Conservation (phyloP, 106 monocot species). For the Platanthera guangdongensis region DNA sequence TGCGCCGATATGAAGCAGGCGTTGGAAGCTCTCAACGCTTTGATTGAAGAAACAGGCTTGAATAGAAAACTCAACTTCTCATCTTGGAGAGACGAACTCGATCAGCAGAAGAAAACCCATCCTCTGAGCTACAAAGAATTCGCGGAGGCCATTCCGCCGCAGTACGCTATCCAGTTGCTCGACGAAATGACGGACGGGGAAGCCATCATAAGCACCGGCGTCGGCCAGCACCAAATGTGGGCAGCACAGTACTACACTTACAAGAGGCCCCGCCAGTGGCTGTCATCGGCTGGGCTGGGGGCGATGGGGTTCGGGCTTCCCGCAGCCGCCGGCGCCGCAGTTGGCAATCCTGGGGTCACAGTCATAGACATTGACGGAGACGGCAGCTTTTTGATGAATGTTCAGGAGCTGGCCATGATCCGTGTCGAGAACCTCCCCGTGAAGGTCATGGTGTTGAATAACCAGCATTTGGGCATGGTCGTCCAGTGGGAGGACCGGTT, state of each 20-base stretch:
- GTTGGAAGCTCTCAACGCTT: constrained; percentile 47
- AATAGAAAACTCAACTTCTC: constrained; percentile 45
- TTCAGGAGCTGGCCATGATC: constrained; percentile 79
- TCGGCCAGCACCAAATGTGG: constrained; percentile 99
- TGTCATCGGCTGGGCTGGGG: constrained; percentile 72
- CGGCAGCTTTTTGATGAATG: constrained; percentile 89
- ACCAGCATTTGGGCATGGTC: constrained; percentile 96
- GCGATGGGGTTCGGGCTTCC: constrained; percentile 97
- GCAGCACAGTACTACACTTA: constrained; percentile 77
- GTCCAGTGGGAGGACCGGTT: constrained; percentile 92
- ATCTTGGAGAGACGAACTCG: constrained; percentile 61
- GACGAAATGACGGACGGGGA: constrained; percentile 75
- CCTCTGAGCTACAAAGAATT: constrained; percentile 66
- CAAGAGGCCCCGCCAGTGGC: constrained; percentile 61
- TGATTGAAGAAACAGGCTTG: constrained; percentile 22
- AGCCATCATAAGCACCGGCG: constrained; percentile 77
- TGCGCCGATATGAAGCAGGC: constrained; percentile 71
- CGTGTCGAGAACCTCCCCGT: constrained; percentile 72
- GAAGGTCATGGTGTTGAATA: constrained; percentile 77
- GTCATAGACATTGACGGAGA: constrained; percentile 91
- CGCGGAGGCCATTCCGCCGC: constrained; percentile 65
- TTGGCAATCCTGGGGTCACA: constrained; percentile 65
- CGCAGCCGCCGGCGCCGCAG: constrained; percentile 89
- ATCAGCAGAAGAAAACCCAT: constrained; percentile 45
- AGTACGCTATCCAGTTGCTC: constrained; percentile 71